Evolutionary conservation across 1,139 yeast genomes (phyloP).

Genomic region (Taiozyma sp.): DNA sequence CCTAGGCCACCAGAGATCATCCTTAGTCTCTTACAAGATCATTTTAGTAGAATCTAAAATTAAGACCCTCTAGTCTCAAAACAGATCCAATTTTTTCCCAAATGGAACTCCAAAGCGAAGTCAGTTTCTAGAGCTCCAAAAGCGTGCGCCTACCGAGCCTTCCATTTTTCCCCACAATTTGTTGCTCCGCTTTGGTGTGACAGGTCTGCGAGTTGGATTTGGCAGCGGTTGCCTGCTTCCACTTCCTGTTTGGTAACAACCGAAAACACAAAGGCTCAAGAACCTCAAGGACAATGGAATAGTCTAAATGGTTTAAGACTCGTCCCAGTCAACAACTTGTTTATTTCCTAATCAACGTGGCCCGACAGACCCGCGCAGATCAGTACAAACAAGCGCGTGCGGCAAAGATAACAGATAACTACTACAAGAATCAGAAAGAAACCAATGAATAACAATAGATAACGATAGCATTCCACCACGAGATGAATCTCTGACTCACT

Average conservation of each 20-base stretch:
- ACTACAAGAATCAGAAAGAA: too few relatives aligned
- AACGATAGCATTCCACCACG: too few relatives aligned
- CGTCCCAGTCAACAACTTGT: not conserved
- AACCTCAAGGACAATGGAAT: too few relatives aligned
- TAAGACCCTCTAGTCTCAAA: not conserved
- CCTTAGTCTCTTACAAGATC: too few relatives aligned
- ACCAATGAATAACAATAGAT: too few relatives aligned
- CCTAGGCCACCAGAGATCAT: too few relatives aligned
- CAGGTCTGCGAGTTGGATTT: not conserved
- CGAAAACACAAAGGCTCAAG: too few relatives aligned
- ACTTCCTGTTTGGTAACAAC: too few relatives aligned
- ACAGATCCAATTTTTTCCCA: not conserved
- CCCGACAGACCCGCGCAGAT: not conserved
- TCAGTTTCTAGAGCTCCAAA: not conserved
- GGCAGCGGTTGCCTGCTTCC: not conserved
- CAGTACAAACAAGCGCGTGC: not conserved
- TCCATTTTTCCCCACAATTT: conserved; percentile 1
- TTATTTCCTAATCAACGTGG: not conserved
- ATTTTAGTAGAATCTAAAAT: too few relatives aligned
- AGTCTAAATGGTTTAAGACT: not conserved
- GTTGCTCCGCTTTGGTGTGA: not conserved
- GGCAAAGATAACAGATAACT: not conserved
- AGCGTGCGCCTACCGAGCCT: not conserved
- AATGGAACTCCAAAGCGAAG: not conserved
- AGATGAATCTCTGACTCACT: too few relatives aligned